Evolutionary conservation across 306 rosid species (phyloP).

Genomic region (Cicer bijugum): DNA sequence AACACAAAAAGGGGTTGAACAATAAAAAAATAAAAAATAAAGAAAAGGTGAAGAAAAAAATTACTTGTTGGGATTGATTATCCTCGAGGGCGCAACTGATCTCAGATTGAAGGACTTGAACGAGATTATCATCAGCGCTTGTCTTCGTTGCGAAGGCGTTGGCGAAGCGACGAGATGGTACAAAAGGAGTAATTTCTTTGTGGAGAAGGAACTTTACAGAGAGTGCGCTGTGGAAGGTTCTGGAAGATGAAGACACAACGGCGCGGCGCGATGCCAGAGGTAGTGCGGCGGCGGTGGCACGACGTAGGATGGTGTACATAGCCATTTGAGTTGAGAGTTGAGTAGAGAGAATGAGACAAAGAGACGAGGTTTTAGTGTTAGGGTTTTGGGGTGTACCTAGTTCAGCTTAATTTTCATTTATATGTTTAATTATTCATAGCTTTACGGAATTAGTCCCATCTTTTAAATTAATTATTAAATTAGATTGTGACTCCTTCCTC

Average conservation of each 20-base stretch:
- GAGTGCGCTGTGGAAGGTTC: conserved; percentile 54
- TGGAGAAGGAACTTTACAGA: conserved; percentile 40
- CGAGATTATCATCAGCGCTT: conserved; percentile 46
- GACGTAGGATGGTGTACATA: conserved; percentile 65
- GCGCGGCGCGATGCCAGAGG: conserved; percentile 56
- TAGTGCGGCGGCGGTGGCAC: conserved; percentile 55
- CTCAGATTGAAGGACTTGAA: conserved; percentile 60
- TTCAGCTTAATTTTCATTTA: no score
- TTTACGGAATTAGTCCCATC: no score
- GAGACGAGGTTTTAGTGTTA: conserved; percentile 39
- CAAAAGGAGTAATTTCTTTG: conserved; percentile 35
- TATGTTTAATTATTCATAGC: no score
- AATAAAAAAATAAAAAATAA: neutral
- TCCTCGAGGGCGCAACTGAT: conserved; percentile 60
- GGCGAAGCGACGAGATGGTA: conserved; percentile 55
- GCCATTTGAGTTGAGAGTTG: conserved; percentile 61
- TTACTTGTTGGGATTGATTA: conserved; percentile 26
- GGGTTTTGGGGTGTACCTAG: conserved; percentile 39
- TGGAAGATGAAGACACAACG: conserved; percentile 51
- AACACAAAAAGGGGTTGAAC: neutral
- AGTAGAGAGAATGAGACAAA: neutral
- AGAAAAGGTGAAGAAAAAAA: conserved; percentile 2
- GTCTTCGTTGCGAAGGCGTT: conserved; percentile 45
- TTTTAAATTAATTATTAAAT: no score
- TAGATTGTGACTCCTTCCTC: no score